Base-by-base conservation (phyloP, 805 yeast species). In the Candida ortonii region DNA sequence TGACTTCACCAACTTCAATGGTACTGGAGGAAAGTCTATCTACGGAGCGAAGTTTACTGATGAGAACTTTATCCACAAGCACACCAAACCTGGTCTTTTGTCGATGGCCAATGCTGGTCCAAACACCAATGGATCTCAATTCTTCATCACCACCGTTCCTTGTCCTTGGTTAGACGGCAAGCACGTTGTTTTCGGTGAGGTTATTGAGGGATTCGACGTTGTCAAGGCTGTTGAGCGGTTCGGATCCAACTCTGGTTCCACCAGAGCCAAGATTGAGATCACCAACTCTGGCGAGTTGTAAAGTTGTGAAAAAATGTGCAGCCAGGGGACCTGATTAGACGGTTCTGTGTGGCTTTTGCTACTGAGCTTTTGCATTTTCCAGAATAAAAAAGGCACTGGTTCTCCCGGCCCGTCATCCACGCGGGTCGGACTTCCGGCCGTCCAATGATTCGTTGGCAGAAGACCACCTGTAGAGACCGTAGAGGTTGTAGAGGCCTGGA, bases 71-170 rank as follows among this genome's bases (percentile, higher is more conserved):
- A 49, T 63, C 49, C 76, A 76, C 69, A 80, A 62, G 51, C 95
- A 86, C 74, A 76, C 73, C 64, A 78, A 71, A 59, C 82, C 90
- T 44, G 94, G 94, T 58, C 70, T 84, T 48, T 66, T 86, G 57
- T 85, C 94, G 25, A 86, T 86, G 96, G 96, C 96, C 45, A 86
- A 86, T 52, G 83, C 90, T 39, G 96, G 96, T 51, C 90, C 90
- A 64, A 82, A 84, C 76, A 84, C 95, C 61, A 86, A 86, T 61
- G 93, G 95, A 16, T 84, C 94, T 16, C 96, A 86, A 66, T 86
- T 86, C 67, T 86, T 85, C 70, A 80, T 86, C 59, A 83, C 94
- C 52, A 82, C 89, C 36, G 87, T 80, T 30, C 72, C 79, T 52
- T 73, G 81, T 52, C 80, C 85, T 45, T 81, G 86, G 85, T 74